phyloP scores from a whole-genome alignment of 2,329 filamentous ascomycete species.

The Cryphonectria nitschkei region DNA sequence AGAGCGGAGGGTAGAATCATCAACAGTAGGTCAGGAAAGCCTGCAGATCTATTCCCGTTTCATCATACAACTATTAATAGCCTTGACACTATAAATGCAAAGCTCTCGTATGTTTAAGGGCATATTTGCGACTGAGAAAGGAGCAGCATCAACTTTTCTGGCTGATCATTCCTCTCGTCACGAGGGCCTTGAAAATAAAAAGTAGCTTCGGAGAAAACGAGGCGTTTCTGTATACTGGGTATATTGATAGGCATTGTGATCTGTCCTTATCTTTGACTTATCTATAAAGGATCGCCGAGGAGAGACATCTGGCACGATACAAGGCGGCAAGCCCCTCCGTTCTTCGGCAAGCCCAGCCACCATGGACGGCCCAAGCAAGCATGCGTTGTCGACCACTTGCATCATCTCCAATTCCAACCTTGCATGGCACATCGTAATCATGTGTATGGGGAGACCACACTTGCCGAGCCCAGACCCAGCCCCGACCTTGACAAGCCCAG shows the following conservation, averaged over 20 bases:
- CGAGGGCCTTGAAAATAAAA: background rate
- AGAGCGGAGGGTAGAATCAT: background rate
- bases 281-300: background rate
- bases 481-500: background rate
- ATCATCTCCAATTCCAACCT: conserved; percentile 1
- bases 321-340: conserved; percentile 4
- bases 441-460: background rate
- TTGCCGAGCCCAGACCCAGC: background rate
- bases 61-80: too few species aligned
- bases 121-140: background rate
- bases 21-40: background rate
- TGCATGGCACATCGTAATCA: background rate
- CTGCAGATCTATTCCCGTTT: background rate
- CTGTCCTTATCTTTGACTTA: background rate
- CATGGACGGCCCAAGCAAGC: background rate
- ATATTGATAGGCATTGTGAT: background rate
- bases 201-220: background rate
- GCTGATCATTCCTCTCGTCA: background rate
- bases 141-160: too few species aligned
- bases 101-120: background rate
- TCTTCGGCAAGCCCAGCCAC: conserved; percentile 10
- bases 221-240: background rate
- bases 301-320: background rate
- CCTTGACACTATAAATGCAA: background rate
- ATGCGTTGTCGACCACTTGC: background rate